Evolutionary conservation across 495 filamentous ascomycete species (phyloP).

Genomic region (Trichoderma orchidacearum): DNA sequence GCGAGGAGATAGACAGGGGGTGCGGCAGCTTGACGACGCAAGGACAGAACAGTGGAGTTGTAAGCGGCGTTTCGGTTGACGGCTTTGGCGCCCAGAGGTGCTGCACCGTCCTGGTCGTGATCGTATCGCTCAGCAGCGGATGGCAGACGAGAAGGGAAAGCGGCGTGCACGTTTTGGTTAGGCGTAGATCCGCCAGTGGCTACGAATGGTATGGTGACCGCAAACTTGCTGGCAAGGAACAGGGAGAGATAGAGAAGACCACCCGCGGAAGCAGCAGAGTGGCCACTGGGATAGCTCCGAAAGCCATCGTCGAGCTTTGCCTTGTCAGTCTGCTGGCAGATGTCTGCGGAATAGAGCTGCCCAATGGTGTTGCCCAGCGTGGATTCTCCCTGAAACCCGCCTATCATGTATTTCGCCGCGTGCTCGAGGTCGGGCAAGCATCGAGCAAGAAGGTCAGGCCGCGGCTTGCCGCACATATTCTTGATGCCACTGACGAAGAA

Average conservation of each 20-base stretch:
- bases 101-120: not conserved
- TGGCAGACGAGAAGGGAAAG: conserved; percentile 34
- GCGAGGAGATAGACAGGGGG: conserved; percentile 56
- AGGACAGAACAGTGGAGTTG: conserved; percentile 8
- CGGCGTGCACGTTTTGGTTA: conserved; percentile 20
- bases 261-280: conserved; percentile 50
- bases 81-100: not conserved
- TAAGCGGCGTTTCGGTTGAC: not conserved
- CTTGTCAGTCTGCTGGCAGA: conserved; percentile 56
- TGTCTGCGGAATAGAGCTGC: conserved; percentile 45
- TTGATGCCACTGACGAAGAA: conserved; percentile 74
- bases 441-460: conserved; percentile 66
- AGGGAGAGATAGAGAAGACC: conserved; percentile 72
- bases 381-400: conserved; percentile 11
- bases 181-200: conserved; percentile 21
- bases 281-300: conserved; percentile 69
- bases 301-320: conserved; percentile 70
- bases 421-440: conserved; percentile 45
- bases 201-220: conserved; percentile 44
- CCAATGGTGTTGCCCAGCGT: conserved; percentile 22
- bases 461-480: conserved; percentile 73
- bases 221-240: conserved; percentile 50
- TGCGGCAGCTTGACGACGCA: conserved; percentile 52
- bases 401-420: conserved; percentile 24
- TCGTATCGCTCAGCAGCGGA: not conserved